A percentile compares a stretch with the other conserved stretches of the same genome.
Conservation (phyloP, 2,329 filamentous ascomycete genomes). For the Cytospora paraplurivora region DNA sequence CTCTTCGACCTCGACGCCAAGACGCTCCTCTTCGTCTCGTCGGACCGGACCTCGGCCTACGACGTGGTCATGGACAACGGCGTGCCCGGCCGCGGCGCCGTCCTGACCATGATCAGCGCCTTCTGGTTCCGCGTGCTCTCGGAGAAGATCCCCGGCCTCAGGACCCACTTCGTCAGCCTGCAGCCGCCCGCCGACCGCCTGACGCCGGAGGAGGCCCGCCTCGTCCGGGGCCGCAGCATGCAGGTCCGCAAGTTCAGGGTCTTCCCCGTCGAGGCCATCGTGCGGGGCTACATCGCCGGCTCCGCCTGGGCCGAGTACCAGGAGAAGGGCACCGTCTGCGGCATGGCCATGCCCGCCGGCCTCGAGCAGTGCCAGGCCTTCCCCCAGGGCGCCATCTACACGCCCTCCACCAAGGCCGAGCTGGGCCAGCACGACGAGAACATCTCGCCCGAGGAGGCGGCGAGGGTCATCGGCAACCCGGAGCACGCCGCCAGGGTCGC, state of each 20-base stretch:
- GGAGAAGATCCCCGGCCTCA: slow-evolving; percentile 49
- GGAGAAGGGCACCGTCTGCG: slow-evolving; percentile 75
- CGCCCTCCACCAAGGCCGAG: slow-evolving; percentile 84
- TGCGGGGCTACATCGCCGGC: slow-evolving; percentile 88
- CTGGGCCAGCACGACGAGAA: slow-evolving; percentile 81
- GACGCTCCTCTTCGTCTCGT: slow-evolving; percentile 37
- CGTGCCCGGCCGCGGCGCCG: slow-evolving; percentile 55
- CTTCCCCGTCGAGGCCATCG: slow-evolving; percentile 79
- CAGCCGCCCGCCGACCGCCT: slow-evolving; percentile 40
- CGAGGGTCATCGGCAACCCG: slow-evolving; percentile 61
- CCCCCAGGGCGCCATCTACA: slow-evolving; percentile 65
- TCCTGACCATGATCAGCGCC: slow-evolving; percentile 50
- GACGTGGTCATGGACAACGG: slow-evolving; percentile 85
- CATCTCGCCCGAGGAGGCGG: slow-evolving; percentile 70
- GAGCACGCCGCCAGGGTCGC: slow-evolving; percentile 67
- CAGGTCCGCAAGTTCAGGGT: slow-evolving; percentile 72
- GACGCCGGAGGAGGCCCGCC: slow-evolving; percentile 48
- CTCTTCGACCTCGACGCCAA: slow-evolving; percentile 35
- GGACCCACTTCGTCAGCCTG: slow-evolving; percentile 55
- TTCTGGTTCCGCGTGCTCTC: slow-evolving; percentile 58
- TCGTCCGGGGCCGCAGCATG: slow-evolving; percentile 71
- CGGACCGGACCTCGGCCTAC: slow-evolving; percentile 82
- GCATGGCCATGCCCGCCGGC: slow-evolving; percentile 67
- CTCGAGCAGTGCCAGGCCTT: slow-evolving; percentile 72
- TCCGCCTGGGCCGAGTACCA: slow-evolving; percentile 80